These are phyloP conservation scores for Eragrostis nindensis DNA, from an alignment of 176 grass and related monocot genomes.

Conservation along the genomic window DNA sequence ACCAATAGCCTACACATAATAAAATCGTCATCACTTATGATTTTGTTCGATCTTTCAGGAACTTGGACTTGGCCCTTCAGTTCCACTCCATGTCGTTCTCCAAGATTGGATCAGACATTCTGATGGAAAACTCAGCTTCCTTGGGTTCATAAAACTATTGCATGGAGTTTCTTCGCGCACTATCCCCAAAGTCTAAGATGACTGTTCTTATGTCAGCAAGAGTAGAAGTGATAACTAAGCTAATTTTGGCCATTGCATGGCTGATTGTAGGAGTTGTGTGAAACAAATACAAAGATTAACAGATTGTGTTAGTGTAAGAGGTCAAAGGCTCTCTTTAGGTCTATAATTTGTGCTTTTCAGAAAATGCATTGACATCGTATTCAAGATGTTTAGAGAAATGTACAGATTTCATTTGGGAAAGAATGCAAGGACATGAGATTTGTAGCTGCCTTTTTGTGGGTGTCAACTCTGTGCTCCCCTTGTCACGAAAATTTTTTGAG, in stretches of 20 bases:
- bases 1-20: neutral
- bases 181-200: slow-evolving; percentile 31
- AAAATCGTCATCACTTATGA: neutral
- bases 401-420: slow-evolving; percentile 43
- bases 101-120: slow-evolving; percentile 69
- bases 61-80: slow-evolving; percentile 57
- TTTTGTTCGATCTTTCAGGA: slow-evolving; percentile 41
- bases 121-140: slow-evolving; percentile 70
- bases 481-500: neutral
- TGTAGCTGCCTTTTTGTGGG: neutral
- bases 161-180: slow-evolving; percentile 59
- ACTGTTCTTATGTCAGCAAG: slow-evolving; percentile 17
- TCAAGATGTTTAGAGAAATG: slow-evolving; percentile 39
- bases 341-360: neutral
- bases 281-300: slow-evolving; percentile 43
- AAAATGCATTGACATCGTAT: slow-evolving; percentile 5
- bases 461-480: neutral
- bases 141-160: slow-evolving; percentile 67
- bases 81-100: slow-evolving; percentile 61
- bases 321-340: slow-evolving; percentile 25
- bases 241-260: slow-evolving; percentile 33
- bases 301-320: slow-evolving; percentile 15
- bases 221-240: slow-evolving; percentile 8
- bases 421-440: neutral
- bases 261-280: slow-evolving; percentile 27